phyloP scores from a whole-genome alignment of 2,329 filamentous ascomycete genomes.

The Fonsecaea pugnacius region DNA sequence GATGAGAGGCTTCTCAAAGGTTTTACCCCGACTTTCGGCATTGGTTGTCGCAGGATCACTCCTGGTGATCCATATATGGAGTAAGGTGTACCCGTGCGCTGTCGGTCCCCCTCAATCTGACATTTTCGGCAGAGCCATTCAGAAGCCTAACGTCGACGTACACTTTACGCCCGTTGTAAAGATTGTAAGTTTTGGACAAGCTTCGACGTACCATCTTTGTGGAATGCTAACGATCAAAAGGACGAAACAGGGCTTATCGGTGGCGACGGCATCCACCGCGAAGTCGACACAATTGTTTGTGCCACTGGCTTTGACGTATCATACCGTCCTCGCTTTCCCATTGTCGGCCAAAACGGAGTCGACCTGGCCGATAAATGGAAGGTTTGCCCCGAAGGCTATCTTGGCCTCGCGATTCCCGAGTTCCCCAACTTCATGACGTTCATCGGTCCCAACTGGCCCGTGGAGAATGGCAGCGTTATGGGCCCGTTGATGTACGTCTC shows the following conservation, averaged over 20 bases:
- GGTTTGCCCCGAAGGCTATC: constrained; percentile 38
- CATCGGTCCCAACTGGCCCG: constrained; percentile 44
- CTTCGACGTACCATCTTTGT: not conserved
- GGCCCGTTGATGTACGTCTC: constrained; percentile 49
- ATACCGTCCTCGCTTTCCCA: constrained; percentile 50
- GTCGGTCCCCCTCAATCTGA: not conserved
- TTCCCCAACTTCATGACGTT: constrained; percentile 39
- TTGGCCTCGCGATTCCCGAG: constrained; percentile 39
- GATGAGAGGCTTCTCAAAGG: constrained; percentile 55
- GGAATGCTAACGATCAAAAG: not conserved
- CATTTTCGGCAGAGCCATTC: constrained; percentile 45
- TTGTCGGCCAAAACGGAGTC: constrained; percentile 45
- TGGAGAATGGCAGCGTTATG: constrained; percentile 54
- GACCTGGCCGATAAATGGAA: constrained; percentile 54
- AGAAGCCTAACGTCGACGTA: constrained; percentile 56
- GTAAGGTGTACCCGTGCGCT: not conserved
- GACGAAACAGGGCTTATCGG: constrained; percentile 51
- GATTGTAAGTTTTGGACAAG: constrained; percentile 35
- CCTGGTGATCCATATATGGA: constrained; percentile 58
- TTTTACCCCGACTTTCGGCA: constrained; percentile 52
- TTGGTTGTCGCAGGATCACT: constrained; percentile 54
- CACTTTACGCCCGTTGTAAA: constrained; percentile 54
- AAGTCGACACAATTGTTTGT: constrained; percentile 44
- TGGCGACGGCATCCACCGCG: constrained; percentile 43
- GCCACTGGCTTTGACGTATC: constrained; percentile 51